Evolutionary conservation across 768 basidiomycete species (phyloP), one percentile per base, ranked within the genome.

Genomic region (Krasilnikovozyma curviuscula): DNA sequence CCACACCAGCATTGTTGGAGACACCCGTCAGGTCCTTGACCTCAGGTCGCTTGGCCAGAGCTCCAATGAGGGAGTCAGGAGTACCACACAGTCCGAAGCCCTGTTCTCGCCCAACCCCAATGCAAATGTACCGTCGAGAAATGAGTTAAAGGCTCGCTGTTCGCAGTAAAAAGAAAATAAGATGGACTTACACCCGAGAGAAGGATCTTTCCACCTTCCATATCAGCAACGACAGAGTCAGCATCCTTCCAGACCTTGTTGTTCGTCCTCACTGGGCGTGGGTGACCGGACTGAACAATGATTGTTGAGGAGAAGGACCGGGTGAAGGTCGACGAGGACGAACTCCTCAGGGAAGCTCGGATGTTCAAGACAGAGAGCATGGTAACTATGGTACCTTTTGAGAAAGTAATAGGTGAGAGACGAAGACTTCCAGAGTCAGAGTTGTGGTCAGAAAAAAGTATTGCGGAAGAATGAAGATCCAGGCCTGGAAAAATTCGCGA

Each of bases 1-100:
- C 58, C 21, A 55, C 57, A 27, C 60, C 86, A 32, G 81, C 80
- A 65, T 91, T 89, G 62, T 91, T 91, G 16, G 83, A 85, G 19
- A 89, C 79, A 37, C 77, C 84, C 27, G 77, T 86, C 44, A 93
- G 66, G 55, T 76, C 68, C 35, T 59, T 69, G n/a, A 89, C 74
- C 39, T 83, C 80, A 50, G 72, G 74, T 50, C 84, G 73, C 61
- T 73, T 76, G 7, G 76, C 67, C 34, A 93, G 69, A 3, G 88
- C 86, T 19, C 67, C 69, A 27, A 91, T 78, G 39, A 93, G 69
- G 3, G 85, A 88, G 63, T 89, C 86, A 79, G 86, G 84, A 39
- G 85, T 80, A 27, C 86, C 88, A 55, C 83, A 82, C 44, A 83
- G 67, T 38, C 86, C 86, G 58, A 93, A 93, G 24, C 86, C 85